Percentiles rank a stretch among this genome's conserved stretches.
phyloP scores from a whole-genome alignment of 805 yeast genomes.

The Saccharomycopsis selenospora region DNA sequence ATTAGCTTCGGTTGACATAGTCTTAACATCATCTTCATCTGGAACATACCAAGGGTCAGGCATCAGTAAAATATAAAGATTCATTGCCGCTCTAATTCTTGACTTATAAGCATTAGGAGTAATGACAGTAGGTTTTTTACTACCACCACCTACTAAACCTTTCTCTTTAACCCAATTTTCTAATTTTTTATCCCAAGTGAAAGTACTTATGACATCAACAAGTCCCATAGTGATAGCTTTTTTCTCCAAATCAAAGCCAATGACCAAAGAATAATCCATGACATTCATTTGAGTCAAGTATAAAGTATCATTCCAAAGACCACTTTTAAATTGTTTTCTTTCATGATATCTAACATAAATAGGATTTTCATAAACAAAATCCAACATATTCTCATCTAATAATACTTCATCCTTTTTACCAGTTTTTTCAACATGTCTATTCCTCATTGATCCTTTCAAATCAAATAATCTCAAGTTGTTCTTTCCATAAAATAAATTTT shows the following conservation, averaged over 20 bases:
- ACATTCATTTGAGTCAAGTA: constrained; percentile 95
- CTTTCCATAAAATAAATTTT: constrained; percentile 80
- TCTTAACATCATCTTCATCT: background rate
- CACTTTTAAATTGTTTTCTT: constrained; percentile 76
- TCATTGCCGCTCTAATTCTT: constrained; percentile 97
- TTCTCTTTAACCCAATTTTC: constrained; percentile 99
- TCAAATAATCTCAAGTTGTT: constrained; percentile 85
- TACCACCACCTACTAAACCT: constrained; percentile 79
- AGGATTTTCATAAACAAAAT: constrained; percentile 93
- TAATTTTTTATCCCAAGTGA: constrained; percentile 97
- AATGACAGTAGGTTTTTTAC: constrained; percentile 92
- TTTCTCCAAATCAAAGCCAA: constrained; percentile 70
- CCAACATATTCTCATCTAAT: constrained; percentile 96
- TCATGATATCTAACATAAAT: constrained; percentile 89
- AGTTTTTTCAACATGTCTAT: constrained; percentile 92
- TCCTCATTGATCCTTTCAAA: constrained; percentile 95
- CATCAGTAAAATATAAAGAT: constrained; percentile 85
- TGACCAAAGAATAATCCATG: constrained; percentile 94
- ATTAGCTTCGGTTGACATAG: background rate
- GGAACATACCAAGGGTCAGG: constrained; percentile 36
- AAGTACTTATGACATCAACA: constrained; percentile 87
- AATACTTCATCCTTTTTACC: constrained; percentile 93
- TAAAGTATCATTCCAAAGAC: constrained; percentile 90
- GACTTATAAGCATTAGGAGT: constrained; percentile 95
- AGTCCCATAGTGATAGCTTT: constrained; percentile 82